Percentiles rank a stretch among this genome's conserved stretches.
Conservation (phyloP, 1,284 basidiomycete genomes). For the Sphaerobolus stellatus region DNA sequence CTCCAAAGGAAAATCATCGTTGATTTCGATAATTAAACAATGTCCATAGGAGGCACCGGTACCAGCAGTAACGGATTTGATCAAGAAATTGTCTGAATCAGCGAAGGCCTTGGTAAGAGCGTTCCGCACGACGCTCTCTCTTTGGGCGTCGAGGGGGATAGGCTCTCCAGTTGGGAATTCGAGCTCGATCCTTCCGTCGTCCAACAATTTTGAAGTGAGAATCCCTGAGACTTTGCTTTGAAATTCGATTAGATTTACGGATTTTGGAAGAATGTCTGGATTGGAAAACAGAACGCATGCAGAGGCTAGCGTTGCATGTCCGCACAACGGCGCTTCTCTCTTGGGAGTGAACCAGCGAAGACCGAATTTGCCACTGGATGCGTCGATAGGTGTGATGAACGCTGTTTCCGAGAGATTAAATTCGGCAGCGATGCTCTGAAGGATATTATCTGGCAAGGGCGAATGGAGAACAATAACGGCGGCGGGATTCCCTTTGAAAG, state of each 20-base stretch:
- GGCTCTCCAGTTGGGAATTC: constrained; percentile 20
- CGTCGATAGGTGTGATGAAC: constrained; percentile 6
- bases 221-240: constrained; percentile 17
- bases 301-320: constrained; percentile 22
- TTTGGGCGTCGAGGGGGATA: background rate
- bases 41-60: background rate
- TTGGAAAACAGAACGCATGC: constrained; percentile 19
- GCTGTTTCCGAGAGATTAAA: constrained; percentile 19
- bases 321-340: constrained; percentile 18
- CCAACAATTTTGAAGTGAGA: constrained; percentile 14
- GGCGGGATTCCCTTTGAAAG: constrained; percentile 18
- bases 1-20: constrained; percentile 7
- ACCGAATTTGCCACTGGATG: constrained; percentile 7
- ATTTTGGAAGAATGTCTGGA: constrained; percentile 2
- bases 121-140: background rate
- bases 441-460: constrained; percentile 2
- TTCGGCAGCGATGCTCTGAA: constrained; percentile 17
- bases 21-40: constrained; percentile 13
- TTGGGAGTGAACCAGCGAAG: constrained; percentile 23
- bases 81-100: background rate
- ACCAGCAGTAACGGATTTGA: background rate
- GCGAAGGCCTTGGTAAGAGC: background rate
- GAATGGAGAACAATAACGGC: constrained; percentile 15
- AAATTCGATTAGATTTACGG: constrained; percentile 16
- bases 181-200: constrained; percentile 18